phyloP scores from a whole-genome alignment of 345 rosid species.

The Salix udensis region DNA sequence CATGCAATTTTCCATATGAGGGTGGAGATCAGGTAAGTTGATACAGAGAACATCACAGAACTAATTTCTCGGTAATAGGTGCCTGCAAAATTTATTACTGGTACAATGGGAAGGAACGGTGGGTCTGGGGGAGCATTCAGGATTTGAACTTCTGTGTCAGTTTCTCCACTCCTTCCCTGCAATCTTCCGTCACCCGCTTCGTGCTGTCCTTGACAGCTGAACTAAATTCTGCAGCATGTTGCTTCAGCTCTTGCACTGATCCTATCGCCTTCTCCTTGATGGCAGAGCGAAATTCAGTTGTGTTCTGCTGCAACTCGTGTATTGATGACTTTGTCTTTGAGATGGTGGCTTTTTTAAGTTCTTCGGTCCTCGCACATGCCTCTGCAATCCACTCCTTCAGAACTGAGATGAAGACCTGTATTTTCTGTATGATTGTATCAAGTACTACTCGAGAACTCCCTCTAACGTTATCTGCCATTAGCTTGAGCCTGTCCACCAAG shows the following conservation, averaged over 20 bases:
- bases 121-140: neutral
- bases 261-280: slow-evolving; percentile 30
- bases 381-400: slow-evolving; percentile 41
- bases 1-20: neutral
- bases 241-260: slow-evolving; percentile 55
- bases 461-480: slow-evolving; percentile 43
- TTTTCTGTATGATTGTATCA: slow-evolving; percentile 42
- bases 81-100: slow-evolving; percentile 18
- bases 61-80: slow-evolving; percentile 3
- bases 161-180: slow-evolving; percentile 61
- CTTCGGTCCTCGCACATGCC: slow-evolving; percentile 18
- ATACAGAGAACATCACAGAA: neutral
- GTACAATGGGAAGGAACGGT: neutral
- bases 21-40: neutral
- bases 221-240: slow-evolving; percentile 41
- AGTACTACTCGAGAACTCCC: slow-evolving; percentile 55
- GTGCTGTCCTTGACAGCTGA: slow-evolving; percentile 51
- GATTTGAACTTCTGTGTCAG: slow-evolving; percentile 61
- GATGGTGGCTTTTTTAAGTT: slow-evolving; percentile 17
- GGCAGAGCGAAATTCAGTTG: slow-evolving; percentile 34
- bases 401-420: slow-evolving; percentile 35
- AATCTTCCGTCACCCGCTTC: slow-evolving; percentile 55
- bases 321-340: slow-evolving; percentile 37
- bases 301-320: slow-evolving; percentile 52
- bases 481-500: slow-evolving; percentile 54